Percentiles rank a stretch among this genome's conserved stretches.
phyloP scores from a whole-genome alignment of 2,329 filamentous ascomycete species.

The Phyllosticta capitalensis region DNA sequence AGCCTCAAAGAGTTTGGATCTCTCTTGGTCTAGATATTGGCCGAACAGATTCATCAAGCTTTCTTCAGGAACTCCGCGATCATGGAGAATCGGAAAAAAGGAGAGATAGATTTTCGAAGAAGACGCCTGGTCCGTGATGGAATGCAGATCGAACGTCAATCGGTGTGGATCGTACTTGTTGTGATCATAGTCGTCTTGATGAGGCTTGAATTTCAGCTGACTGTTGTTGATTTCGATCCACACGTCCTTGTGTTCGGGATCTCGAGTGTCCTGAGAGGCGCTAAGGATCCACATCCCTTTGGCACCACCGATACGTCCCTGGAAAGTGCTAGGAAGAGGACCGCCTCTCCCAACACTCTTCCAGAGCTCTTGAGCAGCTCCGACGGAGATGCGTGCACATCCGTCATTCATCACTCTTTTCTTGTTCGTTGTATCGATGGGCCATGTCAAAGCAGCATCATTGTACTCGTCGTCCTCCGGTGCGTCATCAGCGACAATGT shows the following conservation, averaged over 20 bases:
- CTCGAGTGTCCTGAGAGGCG: conserved; percentile 33
- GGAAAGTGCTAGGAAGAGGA: conserved; percentile 53
- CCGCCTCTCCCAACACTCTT: conserved; percentile 38
- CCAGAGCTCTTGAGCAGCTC: conserved; percentile 46
- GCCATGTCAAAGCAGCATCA: conserved; percentile 24
- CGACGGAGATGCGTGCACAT: conserved; percentile 54
- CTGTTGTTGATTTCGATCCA: conserved; percentile 60
- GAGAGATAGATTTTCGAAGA: conserved; percentile 55
- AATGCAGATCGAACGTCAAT: conserved; percentile 57
- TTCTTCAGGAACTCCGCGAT: conserved; percentile 42
- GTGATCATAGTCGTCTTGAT: conserved; percentile 32
- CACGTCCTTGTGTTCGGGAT: conserved; percentile 31
- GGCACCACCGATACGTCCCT: conserved; percentile 60
- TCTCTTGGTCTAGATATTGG: conserved; percentile 41
- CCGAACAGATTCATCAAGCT: conserved; percentile 42
- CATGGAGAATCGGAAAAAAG: conserved; percentile 58
- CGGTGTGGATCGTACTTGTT: conserved; percentile 38
- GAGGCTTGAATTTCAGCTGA: conserved; percentile 56
- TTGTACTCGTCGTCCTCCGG: conserved; percentile 27
- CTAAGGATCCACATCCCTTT: conserved; percentile 70
- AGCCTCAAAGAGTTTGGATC: conserved; percentile 43
- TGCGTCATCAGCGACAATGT: conserved; percentile 24
- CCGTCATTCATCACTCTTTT: conserved; percentile 41
- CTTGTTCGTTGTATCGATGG: conserved; percentile 1
- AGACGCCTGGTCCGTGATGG: conserved; percentile 37